These are phyloP conservation scores for Dendrobium huoshanense DNA, from an alignment of 106 monocot genomes.

Conservation along the genomic window DNA sequence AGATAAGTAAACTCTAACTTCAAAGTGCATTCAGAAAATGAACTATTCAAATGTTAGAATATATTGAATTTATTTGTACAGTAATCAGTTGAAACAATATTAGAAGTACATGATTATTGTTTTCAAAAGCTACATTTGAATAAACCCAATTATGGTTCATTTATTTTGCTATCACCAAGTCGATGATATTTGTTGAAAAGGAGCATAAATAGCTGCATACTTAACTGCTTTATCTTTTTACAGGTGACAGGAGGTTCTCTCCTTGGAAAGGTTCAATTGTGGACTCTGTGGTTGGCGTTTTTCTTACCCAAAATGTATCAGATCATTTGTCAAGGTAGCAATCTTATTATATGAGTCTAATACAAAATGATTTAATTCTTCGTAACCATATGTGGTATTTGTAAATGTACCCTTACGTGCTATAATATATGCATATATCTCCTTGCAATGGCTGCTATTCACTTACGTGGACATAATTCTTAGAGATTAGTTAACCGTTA, in stretches of 20 bases:
- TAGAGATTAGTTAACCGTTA: background rate
- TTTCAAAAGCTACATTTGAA: too few relatives aligned
- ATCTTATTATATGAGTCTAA: background rate
- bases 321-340: conserved; percentile 16
- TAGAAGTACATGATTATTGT: too few relatives aligned
- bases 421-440: background rate
- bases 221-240: background rate
- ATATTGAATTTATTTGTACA: background rate
- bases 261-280: conserved; percentile 15
- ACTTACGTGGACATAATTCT: background rate
- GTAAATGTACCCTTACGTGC: background rate
- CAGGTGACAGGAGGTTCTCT: conserved; percentile 9
- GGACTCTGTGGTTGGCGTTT: conserved; percentile 14
- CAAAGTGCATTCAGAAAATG: background rate
- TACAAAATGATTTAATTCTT: background rate
- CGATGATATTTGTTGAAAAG: too few relatives aligned
- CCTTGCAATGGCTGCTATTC: background rate
- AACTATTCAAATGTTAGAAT: background rate
- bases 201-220: background rate
- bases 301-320: conserved; percentile 17
- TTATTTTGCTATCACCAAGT: too few relatives aligned
- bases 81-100: background rate
- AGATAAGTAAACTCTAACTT: background rate
- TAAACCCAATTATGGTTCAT: too few relatives aligned
- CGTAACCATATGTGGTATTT: background rate